Evolutionary conservation across 345 rosid species (phyloP).

Genomic region (Cochlearia excelsa): DNA sequence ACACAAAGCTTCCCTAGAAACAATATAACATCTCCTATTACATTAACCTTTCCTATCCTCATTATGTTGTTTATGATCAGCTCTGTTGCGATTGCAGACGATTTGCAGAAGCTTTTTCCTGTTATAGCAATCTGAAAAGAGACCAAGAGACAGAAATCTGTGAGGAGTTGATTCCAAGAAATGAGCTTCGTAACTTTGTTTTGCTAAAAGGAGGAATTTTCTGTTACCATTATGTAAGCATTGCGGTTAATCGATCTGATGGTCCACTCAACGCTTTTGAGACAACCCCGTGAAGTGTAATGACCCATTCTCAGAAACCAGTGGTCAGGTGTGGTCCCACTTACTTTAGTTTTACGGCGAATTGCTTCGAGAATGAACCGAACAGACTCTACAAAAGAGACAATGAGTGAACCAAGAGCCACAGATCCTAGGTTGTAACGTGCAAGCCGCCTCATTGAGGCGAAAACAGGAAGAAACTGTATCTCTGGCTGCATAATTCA

Average conservation of each 20-base stretch:
- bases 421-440: constrained; percentile 89
- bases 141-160: constrained; percentile 1
- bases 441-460: constrained; percentile 88
- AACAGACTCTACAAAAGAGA: constrained; percentile 86
- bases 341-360: constrained; percentile 70
- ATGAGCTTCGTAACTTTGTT: neutral
- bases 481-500: constrained; percentile 68
- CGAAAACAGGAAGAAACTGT: constrained; percentile 91
- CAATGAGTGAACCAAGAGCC: constrained; percentile 87
- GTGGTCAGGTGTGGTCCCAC: constrained; percentile 51
- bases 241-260: constrained; percentile 85
- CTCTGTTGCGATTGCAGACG: constrained; percentile 86
- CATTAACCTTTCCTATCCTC: constrained; percentile 87
- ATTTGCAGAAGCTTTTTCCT: constrained; percentile 84
- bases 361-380: constrained; percentile 85
- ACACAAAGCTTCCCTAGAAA: constrained; percentile 89
- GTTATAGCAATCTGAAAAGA: constrained; percentile 78
- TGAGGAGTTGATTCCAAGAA: constrained; percentile 16
- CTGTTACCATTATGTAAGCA: constrained; percentile 89
- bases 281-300: constrained; percentile 61
- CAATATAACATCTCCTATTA: constrained; percentile 87
- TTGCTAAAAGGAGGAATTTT: neutral
- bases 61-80: constrained; percentile 82
- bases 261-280: constrained; percentile 70
- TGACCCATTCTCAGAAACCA: constrained; percentile 53